Percentiles rank a stretch among this genome's conserved stretches.
Conservation (phyloP, 352 stramenopile genomes). For the Phytophthora cajani region DNA sequence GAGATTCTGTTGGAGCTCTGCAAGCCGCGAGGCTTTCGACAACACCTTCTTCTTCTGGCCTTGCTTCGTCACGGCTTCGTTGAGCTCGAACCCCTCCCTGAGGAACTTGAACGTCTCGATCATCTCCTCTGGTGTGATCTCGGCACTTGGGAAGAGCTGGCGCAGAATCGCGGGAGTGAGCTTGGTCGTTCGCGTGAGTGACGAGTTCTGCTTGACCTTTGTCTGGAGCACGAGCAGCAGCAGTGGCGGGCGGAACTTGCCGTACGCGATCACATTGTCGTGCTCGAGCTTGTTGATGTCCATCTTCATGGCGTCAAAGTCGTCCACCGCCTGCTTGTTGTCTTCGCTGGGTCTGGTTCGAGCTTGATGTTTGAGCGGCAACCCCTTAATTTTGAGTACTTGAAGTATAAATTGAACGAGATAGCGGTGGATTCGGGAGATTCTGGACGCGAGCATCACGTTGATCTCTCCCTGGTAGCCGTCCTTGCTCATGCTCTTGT, state of each 20-base stretch:
- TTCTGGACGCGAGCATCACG: conserved; percentile 5
- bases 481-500: conserved; percentile 41
- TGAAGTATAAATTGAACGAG: conserved; percentile 1
- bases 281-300: neutral
- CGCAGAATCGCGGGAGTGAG: neutral
- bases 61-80: conserved; percentile 8
- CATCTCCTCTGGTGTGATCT: neutral
- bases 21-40: neutral
- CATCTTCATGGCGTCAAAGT: conserved; percentile 3
- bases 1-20: neutral
- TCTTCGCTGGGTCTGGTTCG: neutral
- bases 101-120: conserved; percentile 10
- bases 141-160: neutral
- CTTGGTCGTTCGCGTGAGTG: neutral
- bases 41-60: neutral
- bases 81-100: conserved; percentile 1
- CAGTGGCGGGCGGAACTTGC: conserved; percentile 8
- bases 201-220: neutral
- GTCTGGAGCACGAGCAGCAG: conserved; percentile 3
- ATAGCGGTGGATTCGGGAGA: conserved; percentile 4
- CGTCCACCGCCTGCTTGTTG: neutral
- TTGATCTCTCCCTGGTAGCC: conserved; percentile 16
- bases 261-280: conserved; percentile 9
- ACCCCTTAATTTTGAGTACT: neutral
- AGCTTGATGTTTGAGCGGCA: neutral